These are phyloP conservation scores for Penicillium antarcticum DNA, from an alignment of 495 filamentous ascomycete genomes.

Conservation along the genomic window DNA sequence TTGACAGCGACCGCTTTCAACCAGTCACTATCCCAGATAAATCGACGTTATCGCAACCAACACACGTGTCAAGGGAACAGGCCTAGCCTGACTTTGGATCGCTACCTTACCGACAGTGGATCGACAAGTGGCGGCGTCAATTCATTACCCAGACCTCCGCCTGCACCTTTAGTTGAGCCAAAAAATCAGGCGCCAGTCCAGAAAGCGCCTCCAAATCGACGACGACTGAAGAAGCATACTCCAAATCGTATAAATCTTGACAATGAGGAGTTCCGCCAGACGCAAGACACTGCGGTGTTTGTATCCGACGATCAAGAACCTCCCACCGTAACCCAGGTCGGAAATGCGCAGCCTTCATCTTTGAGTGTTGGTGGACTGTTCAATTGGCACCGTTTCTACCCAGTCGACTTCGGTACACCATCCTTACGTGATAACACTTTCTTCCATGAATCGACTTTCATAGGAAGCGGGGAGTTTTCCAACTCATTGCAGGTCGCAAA, in stretches of 20 bases:
- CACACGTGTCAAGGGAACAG: constrained; percentile 8
- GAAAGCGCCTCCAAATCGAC: constrained; percentile 6
- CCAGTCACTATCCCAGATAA: constrained; percentile 25
- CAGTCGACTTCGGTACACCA: constrained; percentile 69
- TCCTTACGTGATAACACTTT: constrained; percentile 65
- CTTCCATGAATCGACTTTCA: constrained; percentile 73
- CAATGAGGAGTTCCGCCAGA: constrained; percentile 21
- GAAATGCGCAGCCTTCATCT: not conserved
- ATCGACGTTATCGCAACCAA: constrained; percentile 20
- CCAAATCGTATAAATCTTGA: constrained; percentile 52
- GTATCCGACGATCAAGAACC: constrained; percentile 13
- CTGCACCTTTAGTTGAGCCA: not conserved
- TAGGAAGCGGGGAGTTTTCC: constrained; percentile 67
- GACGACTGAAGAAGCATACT: constrained; percentile 42
- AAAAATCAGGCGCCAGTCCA: not conserved
- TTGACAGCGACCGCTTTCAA: constrained; percentile 23
- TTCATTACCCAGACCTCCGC: not conserved
- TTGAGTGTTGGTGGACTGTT: constrained; percentile 36
- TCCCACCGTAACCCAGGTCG: not conserved
- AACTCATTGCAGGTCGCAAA: constrained; percentile 41
- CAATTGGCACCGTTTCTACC: constrained; percentile 57
- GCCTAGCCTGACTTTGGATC: constrained; percentile 32
- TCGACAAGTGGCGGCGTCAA: not conserved
- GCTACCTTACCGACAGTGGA: constrained; percentile 31
- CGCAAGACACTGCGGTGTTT: constrained; percentile 11